These are phyloP conservation scores for Aspergillus ellipticus DNA, from an alignment of 495 filamentous ascomycete species.

Conservation along the genomic window DNA sequence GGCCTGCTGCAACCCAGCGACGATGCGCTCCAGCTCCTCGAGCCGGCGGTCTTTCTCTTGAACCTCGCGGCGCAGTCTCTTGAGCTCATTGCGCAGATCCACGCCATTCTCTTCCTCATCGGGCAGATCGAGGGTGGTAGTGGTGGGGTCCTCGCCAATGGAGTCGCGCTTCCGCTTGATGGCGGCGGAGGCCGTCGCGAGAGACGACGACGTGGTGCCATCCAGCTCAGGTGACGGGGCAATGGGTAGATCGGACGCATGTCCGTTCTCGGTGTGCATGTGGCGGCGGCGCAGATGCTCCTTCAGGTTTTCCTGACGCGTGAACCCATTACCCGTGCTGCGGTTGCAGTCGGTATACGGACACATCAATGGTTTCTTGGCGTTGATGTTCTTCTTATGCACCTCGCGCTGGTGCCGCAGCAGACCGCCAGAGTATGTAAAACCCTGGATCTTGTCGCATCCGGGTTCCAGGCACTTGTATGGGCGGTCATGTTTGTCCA, in stretches of 20 bases:
- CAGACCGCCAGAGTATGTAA: conserved; percentile 89
- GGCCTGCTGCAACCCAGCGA: conserved; percentile 41
- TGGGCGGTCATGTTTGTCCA: conserved; percentile 93
- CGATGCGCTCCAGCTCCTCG: conserved; percentile 43
- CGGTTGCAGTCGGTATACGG: conserved; percentile 84
- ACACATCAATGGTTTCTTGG: conserved; percentile 77
- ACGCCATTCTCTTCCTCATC: conserved; percentile 40
- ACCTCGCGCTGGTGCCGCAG: conserved; percentile 87
- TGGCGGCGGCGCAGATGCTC: conserved; percentile 90
- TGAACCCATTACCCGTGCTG: conserved; percentile 74
- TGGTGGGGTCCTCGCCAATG: conserved; percentile 28
- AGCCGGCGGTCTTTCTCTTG: conserved; percentile 48
- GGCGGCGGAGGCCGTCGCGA: conserved; percentile 17
- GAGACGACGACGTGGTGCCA: conserved; percentile 28
- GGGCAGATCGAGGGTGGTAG: conserved; percentile 22
- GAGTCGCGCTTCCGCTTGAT: conserved; percentile 47
- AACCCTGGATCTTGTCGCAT: conserved; percentile 86
- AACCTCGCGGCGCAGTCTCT: conserved; percentile 53
- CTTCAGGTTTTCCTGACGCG: conserved; percentile 83
- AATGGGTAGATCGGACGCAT: conserved; percentile 37
- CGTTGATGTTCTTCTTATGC: conserved; percentile 79
- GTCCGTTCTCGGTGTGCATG: conserved; percentile 46
- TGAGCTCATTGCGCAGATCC: conserved; percentile 55
- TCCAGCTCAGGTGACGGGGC: conserved; percentile 24
- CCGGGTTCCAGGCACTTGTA: conserved; percentile 74